Conservation (phyloP, 163 green algal species). For the Volvox carteri region DNA sequence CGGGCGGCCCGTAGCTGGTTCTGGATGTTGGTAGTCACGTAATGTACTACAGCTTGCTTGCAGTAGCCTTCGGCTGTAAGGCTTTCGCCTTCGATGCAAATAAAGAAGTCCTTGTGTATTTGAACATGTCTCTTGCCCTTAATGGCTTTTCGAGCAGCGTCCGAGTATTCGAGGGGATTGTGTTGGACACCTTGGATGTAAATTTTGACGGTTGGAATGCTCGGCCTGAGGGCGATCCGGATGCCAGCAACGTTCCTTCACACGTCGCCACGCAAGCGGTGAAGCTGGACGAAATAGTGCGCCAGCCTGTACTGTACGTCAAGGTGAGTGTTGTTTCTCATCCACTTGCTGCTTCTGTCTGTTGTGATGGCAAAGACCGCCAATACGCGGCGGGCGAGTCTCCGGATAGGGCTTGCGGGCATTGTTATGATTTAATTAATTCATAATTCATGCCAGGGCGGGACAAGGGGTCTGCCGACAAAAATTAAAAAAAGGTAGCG, state of each 20-base stretch:
- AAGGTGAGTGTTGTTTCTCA: neutral
- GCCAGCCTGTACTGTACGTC: neutral
- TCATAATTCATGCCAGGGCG: no score
- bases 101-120: neutral
- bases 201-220: neutral
- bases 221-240: neutral
- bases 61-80: neutral
- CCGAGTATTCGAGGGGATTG: neutral
- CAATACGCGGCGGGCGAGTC: no score
- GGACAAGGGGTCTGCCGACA: no score
- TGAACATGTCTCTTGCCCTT: neutral
- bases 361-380: no score
- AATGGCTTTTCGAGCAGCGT: neutral
- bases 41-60: neutral
- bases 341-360: neutral
- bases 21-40: slow-evolving; percentile 2
- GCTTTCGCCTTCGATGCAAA: neutral
- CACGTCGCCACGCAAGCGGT: neutral
- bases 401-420: no score
- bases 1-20: neutral
- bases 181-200: neutral
- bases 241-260: neutral
- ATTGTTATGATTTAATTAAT: no score
- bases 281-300: neutral
- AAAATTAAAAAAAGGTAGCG: no score